Evolutionary conservation across 176 grass and related monocot genomes (phyloP), one percentile per base, ranked within the genome.

Genomic region (Oropetium thomaeum): DNA sequence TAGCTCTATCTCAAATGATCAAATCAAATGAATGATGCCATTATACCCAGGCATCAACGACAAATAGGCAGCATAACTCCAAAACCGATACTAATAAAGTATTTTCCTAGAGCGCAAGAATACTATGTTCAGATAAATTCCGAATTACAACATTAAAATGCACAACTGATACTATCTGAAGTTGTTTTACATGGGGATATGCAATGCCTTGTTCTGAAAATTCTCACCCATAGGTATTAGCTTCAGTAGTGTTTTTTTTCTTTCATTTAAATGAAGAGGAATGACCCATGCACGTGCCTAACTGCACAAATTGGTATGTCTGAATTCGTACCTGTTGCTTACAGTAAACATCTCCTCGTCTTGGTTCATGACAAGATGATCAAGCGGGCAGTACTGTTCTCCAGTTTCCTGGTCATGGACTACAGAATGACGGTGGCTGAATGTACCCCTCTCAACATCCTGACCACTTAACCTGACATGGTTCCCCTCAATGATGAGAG

Each of bases 401-500:
- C 96, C 96, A 43, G 87, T 79, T 79, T 95, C 89, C 70, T 99
- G 96, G 69, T 99, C 85, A 84, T 99, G 96, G 67, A 99, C 40
- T 37, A 99, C 92, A 41, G 96, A 30, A 86, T 99, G 96, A 1
- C 92, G 89, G 67, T 99, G 96, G 81, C 96, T 99, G 81, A 99
- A 99, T 54, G 92, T 95, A 74, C 96, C 96, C 72, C 96, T 99
- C 81, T 99, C 96, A 65, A 99, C 92, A 88, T 99, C 96, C 77
- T 99, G 96, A 10, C 96, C 96, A 62, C 96, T 99, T 84, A 99
- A 76, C 71, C 96, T 92, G 47, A 99, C 96, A 84, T 99, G 92
- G 79, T 99, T 99, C 14, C 96, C 96, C 85, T 99, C 96, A 43
- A 84, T 62, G 66, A 99, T 88, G 73, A 99, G 91, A 53, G 96